Evolutionary conservation across 768 basidiomycete species (phyloP), one percentile per base, ranked within the genome.

Genomic region (Leccinum sublutescens): DNA sequence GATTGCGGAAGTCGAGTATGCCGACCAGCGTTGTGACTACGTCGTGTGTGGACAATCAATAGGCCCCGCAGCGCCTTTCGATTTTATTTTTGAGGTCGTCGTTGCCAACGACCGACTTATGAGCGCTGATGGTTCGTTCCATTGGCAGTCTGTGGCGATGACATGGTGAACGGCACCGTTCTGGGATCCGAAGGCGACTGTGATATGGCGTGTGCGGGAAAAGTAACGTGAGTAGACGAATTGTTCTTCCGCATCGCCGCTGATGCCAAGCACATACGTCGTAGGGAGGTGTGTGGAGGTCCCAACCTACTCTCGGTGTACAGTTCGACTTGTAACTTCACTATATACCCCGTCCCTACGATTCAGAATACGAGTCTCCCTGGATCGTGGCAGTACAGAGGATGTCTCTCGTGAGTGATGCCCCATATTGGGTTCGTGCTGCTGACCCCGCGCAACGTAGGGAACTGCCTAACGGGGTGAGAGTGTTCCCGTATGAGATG

Each of bases 181-280:
- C 52, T 66, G 17, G 81, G 79, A 0, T 61, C 76, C 1, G 79
- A 80, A 1, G 70, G 75, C 2, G 79, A 79, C 31, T 95, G 93
- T 68, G 84, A 81, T 68, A 90, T 88, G 87, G 79, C 78, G 0
- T 95, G 93, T 61, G 80, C 79, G 17, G 93, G 91, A 25, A 87
- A 85, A 58, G 49, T 82, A 12, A 77, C 81, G 88, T 88, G 62
- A 64, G 86, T 4, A 10, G 9, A 40, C n/a, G 11, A 40, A 68
- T 0, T 25, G 3, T 2, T 40, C 40, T 40, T 23, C 12, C 50
- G 2, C 14, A 10, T 21, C 25, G 7, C 8, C n/a, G 15, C 23
- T 12, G 14, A 61, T 55, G 43, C 58, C 29, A 27, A 57, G 50
- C 0, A 25, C 25, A 25, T 59, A 40, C n/a, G 40, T n/a, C 40